phyloP scores from a whole-genome alignment of 1,284 basidiomycete genomes.

The Malassezia caprae region DNA sequence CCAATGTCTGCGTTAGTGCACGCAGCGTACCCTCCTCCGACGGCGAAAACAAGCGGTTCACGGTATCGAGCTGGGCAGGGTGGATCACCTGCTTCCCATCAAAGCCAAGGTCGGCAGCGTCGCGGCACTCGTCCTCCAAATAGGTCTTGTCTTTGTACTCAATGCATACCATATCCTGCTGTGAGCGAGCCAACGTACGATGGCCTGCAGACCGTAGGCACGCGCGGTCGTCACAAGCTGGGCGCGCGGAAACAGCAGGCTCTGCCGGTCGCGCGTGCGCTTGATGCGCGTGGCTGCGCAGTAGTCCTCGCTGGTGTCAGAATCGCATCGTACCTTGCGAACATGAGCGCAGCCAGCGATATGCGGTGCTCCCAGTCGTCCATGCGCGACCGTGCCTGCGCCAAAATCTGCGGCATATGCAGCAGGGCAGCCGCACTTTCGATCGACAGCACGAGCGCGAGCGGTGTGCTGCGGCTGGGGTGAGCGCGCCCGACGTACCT shows the following conservation, averaged over 20 bases:
- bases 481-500: constrained; percentile 11
- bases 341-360: constrained; percentile 31
- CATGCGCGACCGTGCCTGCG: constrained; percentile 3
- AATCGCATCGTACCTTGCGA: constrained; percentile 20
- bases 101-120: constrained; percentile 50
- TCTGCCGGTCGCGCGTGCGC: constrained; percentile 63
- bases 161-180: constrained; percentile 64
- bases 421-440: constrained; percentile 37
- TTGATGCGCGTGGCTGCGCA: constrained; percentile 75
- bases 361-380: constrained; percentile 3
- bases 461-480: constrained; percentile 1
- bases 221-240: constrained; percentile 73
- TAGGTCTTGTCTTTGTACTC: constrained; percentile 69
- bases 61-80: constrained; percentile 68
- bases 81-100: constrained; percentile 72
- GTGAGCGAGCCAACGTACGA: constrained; percentile 51
- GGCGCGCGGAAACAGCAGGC: constrained; percentile 76
- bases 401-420: constrained; percentile 30
- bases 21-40: constrained; percentile 56
- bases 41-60: constrained; percentile 69
- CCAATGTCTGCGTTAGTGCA: constrained; percentile 57
- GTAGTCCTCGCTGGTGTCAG: constrained; percentile 41
- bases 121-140: constrained; percentile 65
- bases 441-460: constrained; percentile 36
- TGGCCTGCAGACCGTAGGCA: constrained; percentile 69